Evolutionary conservation across 2,329 filamentous ascomycete genomes (phyloP), one percentile per base, ranked within the genome.

Genomic region (Sordariomycetes sp.): DNA sequence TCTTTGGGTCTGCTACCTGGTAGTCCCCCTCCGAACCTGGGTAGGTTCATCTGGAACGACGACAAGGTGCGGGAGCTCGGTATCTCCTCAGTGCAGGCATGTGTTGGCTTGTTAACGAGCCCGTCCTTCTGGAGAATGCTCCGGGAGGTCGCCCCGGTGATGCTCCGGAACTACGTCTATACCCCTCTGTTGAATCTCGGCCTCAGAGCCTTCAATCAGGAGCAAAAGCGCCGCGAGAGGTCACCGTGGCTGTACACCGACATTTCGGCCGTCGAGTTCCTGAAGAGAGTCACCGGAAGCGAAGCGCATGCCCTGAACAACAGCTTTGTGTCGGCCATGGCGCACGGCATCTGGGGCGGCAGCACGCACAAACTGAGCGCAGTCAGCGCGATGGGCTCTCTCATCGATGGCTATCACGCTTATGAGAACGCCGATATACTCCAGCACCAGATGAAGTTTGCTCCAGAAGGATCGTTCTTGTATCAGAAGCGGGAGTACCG

Each of bases 271-370:
- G 47, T 52, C 8, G 51, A 61, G 12, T 63, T 57, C 53, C 44
- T 63, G 27, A 45, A 52, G 23, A 33, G 43, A 12, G 34, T 59
- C 25, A 52, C 41, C 32, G 46, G 48, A 25, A 51, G 50, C 41
- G n/a, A n/a, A n/a, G 14, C 35, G 40, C 25, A 41, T 23, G 38
- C 49, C 21, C 42, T 83, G 6, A 75, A 76, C 11, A 69, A 92
- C 45, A 88, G 93, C 46, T 35, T 94, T 14, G 58, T 77, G 6
- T 94, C 86, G 5, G 86, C 80, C 33, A 61, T 78, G 50, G 49
- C 86, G 34, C 92, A 96, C 56, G 92, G 92, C 27, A 86, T 96
- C 38, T 94, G 93, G 55, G 92, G 88, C 16, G 92, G 92, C 5
- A 84, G 95, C 57, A 75, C 94, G 31, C 77, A 84, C 53, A 71